These are phyloP conservation scores for Pseudonitzschia pungens DNA, from an alignment of 108 stramenopile species.

Conservation along the genomic window DNA sequence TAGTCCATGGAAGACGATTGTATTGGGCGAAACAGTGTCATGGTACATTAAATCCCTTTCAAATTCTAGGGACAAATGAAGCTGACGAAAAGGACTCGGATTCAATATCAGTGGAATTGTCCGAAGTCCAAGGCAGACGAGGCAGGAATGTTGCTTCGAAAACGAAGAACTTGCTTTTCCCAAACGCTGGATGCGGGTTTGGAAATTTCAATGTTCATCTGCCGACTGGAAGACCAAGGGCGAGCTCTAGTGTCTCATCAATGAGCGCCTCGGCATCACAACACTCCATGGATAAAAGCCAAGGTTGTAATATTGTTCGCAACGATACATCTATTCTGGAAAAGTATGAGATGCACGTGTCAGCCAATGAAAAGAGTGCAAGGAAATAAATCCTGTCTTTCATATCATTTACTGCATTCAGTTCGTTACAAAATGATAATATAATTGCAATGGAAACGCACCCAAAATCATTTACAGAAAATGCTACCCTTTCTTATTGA, in stretches of 20 bases:
- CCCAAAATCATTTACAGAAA: no score
- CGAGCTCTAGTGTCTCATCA: slow-evolving; percentile 15
- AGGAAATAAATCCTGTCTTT: no score
- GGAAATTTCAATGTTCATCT: slow-evolving; percentile 31
- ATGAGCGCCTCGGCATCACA: slow-evolving; percentile 22
- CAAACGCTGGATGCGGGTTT: slow-evolving; percentile 36
- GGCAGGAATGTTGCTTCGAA: neutral
- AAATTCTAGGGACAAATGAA: slow-evolving; percentile 14
- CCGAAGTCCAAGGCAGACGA: neutral
- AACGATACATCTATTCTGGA: slow-evolving; percentile 14
- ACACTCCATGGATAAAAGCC: neutral
- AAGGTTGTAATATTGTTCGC: neutral
- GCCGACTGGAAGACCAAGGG: slow-evolving; percentile 10
- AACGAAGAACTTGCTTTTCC: slow-evolving; percentile 16
- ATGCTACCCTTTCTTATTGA: no score
- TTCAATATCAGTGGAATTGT: neutral
- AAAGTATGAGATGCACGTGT: slow-evolving; percentile 14
- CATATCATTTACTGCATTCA: no score
- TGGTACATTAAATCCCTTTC: slow-evolving; percentile 24
- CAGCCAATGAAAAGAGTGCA: neutral
- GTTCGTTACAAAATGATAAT: no score
- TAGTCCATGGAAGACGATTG: slow-evolving; percentile 25
- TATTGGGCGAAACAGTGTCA: slow-evolving; percentile 26
- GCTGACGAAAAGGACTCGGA: neutral
- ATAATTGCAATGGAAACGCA: no score